phyloP scores from a whole-genome alignment of 140 eudicot genomes.

The Flaveria floridana region DNA sequence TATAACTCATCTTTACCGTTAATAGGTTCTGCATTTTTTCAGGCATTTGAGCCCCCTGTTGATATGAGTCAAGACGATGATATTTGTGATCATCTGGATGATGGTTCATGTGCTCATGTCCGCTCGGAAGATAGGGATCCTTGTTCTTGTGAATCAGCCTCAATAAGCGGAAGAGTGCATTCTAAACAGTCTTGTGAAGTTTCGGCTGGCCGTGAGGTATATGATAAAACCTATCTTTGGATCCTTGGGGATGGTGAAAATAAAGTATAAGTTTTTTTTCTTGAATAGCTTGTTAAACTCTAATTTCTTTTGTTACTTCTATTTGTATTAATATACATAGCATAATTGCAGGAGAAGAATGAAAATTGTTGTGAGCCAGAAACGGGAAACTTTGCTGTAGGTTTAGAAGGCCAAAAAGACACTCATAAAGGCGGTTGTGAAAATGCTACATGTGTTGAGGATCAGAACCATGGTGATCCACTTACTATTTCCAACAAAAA shows the following conservation, averaged over 20 bases:
- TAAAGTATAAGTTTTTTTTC: not conserved
- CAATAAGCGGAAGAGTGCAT: slow-evolving; percentile 39
- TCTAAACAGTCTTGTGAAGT: slow-evolving; percentile 32
- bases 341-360: slow-evolving; percentile 46
- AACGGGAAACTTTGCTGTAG: slow-evolving; percentile 34
- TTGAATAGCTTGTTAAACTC: slow-evolving; percentile 3
- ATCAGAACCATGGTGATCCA: slow-evolving; percentile 8
- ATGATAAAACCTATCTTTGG: slow-evolving; percentile 7
- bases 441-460: not conserved
- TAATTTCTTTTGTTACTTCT: slow-evolving; percentile 10
- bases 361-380: slow-evolving; percentile 35
- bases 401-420: slow-evolving; percentile 29
- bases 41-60: slow-evolving; percentile 96
- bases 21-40: slow-evolving; percentile 26
- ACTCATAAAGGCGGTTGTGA: slow-evolving; percentile 33
- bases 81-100: slow-evolving; percentile 41
- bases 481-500: slow-evolving; percentile 39
- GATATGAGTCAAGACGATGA: slow-evolving; percentile 76
- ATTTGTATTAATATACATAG: slow-evolving; percentile 31
- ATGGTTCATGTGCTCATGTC: slow-evolving; percentile 39
- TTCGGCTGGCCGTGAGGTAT: slow-evolving; percentile 34
- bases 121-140: slow-evolving; percentile 41
- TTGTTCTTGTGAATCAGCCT: slow-evolving; percentile 45
- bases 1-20: not conserved
- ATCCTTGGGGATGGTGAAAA: slow-evolving; percentile 25